Conservation (phyloP, 2,329 filamentous ascomycete genomes). For the Cladophialophora psammophila region DNA sequence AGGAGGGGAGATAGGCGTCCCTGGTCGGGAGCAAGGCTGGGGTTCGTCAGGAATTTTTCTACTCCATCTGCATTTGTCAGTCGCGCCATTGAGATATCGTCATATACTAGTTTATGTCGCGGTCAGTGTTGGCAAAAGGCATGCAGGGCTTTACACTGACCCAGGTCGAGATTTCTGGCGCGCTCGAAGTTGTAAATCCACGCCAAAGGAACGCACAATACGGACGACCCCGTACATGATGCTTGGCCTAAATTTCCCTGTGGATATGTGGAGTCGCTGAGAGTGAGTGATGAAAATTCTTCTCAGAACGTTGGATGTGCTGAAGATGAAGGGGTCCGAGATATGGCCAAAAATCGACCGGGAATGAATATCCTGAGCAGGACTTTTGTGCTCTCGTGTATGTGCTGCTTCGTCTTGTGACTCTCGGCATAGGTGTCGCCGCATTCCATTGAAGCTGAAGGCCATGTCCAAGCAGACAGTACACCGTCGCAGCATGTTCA, state of each 20-base stretch:
- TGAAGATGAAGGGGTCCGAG: constrained; percentile 52
- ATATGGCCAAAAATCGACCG: constrained; percentile 51
- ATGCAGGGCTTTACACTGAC: background rate
- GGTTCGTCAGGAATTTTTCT: background rate
- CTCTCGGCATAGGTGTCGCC: constrained; percentile 49
- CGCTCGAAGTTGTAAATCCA: background rate
- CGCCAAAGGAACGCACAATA: too few relatives aligned
- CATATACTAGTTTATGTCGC: background rate
- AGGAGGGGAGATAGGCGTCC: background rate
- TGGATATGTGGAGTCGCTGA: constrained; percentile 56
- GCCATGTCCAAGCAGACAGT: constrained; percentile 54
- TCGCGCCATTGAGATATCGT: background rate
- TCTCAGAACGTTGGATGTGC: constrained; percentile 56
- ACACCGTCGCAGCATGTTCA: constrained; percentile 55
- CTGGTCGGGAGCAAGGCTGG: background rate
- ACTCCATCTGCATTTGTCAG: background rate
- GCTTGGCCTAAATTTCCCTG: constrained; percentile 49
- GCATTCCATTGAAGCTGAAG: constrained; percentile 52
- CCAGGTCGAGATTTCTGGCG: background rate
- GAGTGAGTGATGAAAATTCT: constrained; percentile 53
- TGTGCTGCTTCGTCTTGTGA: constrained; percentile 50
- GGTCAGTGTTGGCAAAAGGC: background rate
- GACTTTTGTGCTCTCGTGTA: constrained; percentile 43
- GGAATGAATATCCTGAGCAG: constrained; percentile 48
- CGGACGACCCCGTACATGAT: too few relatives aligned